Evolutionary conservation across 164 flowering plant species (phyloP).

Genomic region (Macadamia tetraphylla): DNA sequence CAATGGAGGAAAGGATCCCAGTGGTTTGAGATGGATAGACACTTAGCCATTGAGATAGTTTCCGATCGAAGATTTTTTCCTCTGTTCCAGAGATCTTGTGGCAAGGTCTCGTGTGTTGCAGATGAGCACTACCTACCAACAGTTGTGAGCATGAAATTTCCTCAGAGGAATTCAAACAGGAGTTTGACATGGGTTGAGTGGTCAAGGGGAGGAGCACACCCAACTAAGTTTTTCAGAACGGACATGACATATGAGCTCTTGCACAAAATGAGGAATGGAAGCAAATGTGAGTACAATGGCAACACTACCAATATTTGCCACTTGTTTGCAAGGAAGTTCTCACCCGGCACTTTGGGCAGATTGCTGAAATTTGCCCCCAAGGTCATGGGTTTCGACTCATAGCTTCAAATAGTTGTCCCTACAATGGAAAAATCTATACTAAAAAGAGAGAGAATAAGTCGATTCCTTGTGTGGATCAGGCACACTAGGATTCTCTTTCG

Average conservation of each 20-base stretch:
- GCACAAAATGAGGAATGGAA: slow-evolving; percentile 38
- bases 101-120: slow-evolving; percentile 36
- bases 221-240: slow-evolving; percentile 30
- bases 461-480: no score
- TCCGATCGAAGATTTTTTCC: slow-evolving; percentile 44
- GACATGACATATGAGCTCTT: slow-evolving; percentile 49
- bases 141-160: slow-evolving; percentile 33
- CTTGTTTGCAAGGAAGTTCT: slow-evolving; percentile 85
- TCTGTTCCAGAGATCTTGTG: slow-evolving; percentile 28
- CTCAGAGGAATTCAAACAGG: slow-evolving; percentile 38
- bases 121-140: slow-evolving; percentile 85
- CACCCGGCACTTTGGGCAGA: slow-evolving; percentile 41
- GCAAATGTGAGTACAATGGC: slow-evolving; percentile 41
- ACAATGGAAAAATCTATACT: no score
- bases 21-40: slow-evolving; percentile 65
- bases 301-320: slow-evolving; percentile 35
- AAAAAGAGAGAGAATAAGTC: no score
- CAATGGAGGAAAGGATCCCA: slow-evolving; percentile 81
- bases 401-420: no score
- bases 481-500: no score
- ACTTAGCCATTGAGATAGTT: slow-evolving; percentile 43
- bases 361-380: slow-evolving; percentile 50
- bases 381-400: slow-evolving; percentile 40
- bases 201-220: slow-evolving; percentile 69
- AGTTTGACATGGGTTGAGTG: slow-evolving; percentile 71